phyloP scores from a whole-genome alignment of 169 alveolate genomes.

The Plasmodium relictum region DNA sequence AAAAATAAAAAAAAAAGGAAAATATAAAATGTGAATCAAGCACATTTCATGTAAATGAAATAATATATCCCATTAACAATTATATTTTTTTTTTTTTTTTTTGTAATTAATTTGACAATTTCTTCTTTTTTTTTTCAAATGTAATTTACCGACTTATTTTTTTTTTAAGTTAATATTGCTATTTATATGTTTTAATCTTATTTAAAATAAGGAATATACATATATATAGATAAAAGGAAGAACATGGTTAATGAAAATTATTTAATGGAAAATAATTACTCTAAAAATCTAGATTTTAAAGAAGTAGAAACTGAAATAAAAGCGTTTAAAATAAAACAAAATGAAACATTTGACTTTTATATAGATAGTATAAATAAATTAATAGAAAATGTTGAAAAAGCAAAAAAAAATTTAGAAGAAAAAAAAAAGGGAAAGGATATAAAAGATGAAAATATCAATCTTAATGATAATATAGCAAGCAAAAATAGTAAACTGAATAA shows the following conservation, averaged over 20 bases:
- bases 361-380: slow-evolving; percentile 35
- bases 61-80: no score
- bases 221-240: not conserved
- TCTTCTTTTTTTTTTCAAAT: no score
- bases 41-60: no score
- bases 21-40: no score
- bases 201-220: not conserved
- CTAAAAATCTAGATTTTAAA: slow-evolving; percentile 22
- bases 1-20: not conserved
- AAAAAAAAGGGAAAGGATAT: slow-evolving; percentile 7
- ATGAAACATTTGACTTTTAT: slow-evolving; percentile 50
- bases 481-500: not conserved
- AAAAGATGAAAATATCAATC: not conserved
- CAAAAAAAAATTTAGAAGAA: slow-evolving; percentile 53
- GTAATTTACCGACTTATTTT: no score
- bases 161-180: no score
- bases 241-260: slow-evolving; percentile 43
- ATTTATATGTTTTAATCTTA: no score
- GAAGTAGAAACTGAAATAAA: slow-evolving; percentile 50
- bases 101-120: no score
- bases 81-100: no score
- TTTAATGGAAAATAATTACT: slow-evolving; percentile 3
- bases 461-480: not conserved
- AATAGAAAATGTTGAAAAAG: slow-evolving; percentile 54
- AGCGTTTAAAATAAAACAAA: slow-evolving; percentile 55